Conservation (phyloP, 1,284 basidiomycete species). For the Cutaneotrichosporon cyanovorans region DNA sequence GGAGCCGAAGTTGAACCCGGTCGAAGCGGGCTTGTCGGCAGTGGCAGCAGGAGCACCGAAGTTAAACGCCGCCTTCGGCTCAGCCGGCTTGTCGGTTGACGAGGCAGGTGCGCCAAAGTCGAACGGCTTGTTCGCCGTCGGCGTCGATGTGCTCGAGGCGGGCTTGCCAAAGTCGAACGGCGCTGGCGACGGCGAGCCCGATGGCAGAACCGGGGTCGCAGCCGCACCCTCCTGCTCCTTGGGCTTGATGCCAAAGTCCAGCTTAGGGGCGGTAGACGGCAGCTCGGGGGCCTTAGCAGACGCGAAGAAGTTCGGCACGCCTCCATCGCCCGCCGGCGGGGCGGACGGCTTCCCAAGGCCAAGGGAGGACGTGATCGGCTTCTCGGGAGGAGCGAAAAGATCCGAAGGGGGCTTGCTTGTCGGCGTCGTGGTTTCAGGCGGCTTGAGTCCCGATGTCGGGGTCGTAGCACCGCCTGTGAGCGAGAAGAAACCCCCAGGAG, state of each 20-base stretch:
- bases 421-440: slow-evolving; percentile 21
- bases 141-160: slow-evolving; percentile 11
- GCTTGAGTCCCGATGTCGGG: slow-evolving; percentile 15
- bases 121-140: slow-evolving; percentile 16
- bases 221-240: slow-evolving; percentile 1
- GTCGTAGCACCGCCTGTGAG: slow-evolving; percentile 6
- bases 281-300: background rate
- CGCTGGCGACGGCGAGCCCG: background rate
- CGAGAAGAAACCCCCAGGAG: slow-evolving; percentile 21
- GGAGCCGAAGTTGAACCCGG: too few relatives aligned
- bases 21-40: slow-evolving; percentile 12
- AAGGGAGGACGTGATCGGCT: slow-evolving; percentile 7
- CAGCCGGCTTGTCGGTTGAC: slow-evolving; percentile 2
- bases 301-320: slow-evolving; percentile 17
- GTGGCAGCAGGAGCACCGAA: slow-evolving; percentile 2
- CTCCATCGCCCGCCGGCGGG: background rate
- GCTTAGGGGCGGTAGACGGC: slow-evolving; percentile 11
- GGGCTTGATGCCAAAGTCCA: slow-evolving; percentile 30
- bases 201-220: slow-evolving; percentile 1
- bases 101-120: slow-evolving; percentile 7
- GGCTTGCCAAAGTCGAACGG: slow-evolving; percentile 9
- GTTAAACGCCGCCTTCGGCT: slow-evolving; percentile 1
- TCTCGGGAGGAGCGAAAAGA: slow-evolving; percentile 19
- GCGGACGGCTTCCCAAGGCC: slow-evolving; percentile 27
- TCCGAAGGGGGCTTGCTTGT: slow-evolving; percentile 7